phyloP scores from a whole-genome alignment of 2,329 filamentous ascomycete species.

The Cadophora luteo-olivacea region DNA sequence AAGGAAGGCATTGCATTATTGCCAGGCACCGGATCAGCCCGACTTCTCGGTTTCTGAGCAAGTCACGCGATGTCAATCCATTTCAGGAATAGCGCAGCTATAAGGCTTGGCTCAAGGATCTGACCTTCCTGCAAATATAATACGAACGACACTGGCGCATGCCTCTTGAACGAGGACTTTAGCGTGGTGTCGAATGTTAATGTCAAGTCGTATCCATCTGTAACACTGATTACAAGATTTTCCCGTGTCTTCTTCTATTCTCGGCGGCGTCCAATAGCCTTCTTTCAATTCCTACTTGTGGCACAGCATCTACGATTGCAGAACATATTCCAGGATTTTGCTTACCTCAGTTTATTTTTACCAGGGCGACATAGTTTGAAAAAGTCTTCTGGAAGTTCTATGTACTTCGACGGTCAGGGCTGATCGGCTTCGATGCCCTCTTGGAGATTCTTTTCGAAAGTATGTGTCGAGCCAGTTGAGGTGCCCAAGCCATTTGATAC shows the following conservation, averaged over 20 bases:
- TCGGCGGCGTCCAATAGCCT: neutral
- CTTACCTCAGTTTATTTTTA: neutral
- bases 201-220: neutral
- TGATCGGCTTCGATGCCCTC: neutral
- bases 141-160: too few species aligned
- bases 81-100: too few species aligned
- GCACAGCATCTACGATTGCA: conserved; percentile 11
- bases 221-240: neutral
- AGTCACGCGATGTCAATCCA: too few species aligned
- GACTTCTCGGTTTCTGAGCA: too few species aligned
- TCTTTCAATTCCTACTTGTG: neutral
- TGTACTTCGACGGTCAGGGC: neutral
- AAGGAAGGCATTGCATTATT: neutral
- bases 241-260: neutral
- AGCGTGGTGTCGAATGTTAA: too few species aligned
- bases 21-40: too few species aligned
- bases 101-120: too few species aligned
- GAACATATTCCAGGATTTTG: neutral
- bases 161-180: too few species aligned
- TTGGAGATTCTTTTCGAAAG: neutral
- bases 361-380: neutral
- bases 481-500: neutral
- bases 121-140: too few species aligned
- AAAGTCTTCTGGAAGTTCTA: conserved; percentile 3
- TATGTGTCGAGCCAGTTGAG: neutral